Percentiles rank a stretch among this genome's conserved stretches.
These are phyloP conservation scores for Periconia sp. DNA, from an alignment of 2,329 filamentous ascomycete species.

Conservation along the genomic window DNA sequence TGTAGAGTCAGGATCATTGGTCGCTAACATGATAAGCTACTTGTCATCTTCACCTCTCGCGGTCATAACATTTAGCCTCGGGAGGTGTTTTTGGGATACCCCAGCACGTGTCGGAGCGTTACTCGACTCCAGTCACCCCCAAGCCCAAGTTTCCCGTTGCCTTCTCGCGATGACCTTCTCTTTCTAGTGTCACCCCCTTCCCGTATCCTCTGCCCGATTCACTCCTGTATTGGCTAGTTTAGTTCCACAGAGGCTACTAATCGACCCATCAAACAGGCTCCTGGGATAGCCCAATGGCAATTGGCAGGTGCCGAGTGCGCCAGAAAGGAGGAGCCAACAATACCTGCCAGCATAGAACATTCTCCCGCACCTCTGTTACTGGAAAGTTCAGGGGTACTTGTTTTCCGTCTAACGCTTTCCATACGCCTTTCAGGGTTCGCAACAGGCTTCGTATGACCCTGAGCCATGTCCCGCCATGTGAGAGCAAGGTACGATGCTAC, in stretches of 20 bases:
- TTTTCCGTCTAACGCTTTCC: neutral
- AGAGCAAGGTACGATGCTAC: neutral
- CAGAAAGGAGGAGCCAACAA: neutral
- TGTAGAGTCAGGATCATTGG: neutral
- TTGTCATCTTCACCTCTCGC: neutral
- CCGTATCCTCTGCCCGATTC: neutral
- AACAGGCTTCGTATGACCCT: neutral
- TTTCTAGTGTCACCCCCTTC: neutral
- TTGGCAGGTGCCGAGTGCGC: neutral
- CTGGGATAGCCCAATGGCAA: slow-evolving; percentile 4
- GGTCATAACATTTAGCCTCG: neutral
- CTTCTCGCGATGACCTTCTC: neutral
- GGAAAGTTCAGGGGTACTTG: neutral
- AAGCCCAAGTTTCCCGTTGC: neutral
- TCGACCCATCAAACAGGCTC: slow-evolving; percentile 9
- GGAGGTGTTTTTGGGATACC: neutral
- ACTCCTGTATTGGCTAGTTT: neutral
- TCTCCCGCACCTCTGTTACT: neutral
- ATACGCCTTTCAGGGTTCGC: neutral
- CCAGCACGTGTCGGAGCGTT: slow-evolving; percentile 1
- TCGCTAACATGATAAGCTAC: neutral
- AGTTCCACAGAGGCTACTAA: neutral
- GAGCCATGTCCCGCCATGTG: neutral
- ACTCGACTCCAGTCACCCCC: neutral
- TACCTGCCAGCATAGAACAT: neutral